Conservation (phyloP, 495 filamentous ascomycete species). For the Viridothelium virens region DNA sequence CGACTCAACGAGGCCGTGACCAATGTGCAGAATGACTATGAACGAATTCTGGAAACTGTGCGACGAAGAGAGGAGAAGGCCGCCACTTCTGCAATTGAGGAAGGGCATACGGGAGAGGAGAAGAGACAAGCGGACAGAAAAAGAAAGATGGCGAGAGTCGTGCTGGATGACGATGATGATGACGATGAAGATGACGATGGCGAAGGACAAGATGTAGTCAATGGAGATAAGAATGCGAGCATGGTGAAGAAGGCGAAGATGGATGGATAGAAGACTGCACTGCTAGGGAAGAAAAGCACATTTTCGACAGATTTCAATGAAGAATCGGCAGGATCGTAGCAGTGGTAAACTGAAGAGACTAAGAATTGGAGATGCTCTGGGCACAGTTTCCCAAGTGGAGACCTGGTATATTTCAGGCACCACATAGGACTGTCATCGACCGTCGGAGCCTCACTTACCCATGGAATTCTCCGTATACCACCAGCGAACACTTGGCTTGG, state of each 20-base stretch:
- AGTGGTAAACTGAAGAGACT: too few relatives aligned
- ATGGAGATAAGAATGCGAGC: slow-evolving; percentile 13
- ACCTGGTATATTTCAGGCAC: too few relatives aligned
- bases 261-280: slow-evolving; percentile 35
- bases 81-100: slow-evolving; percentile 46
- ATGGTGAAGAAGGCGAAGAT: slow-evolving; percentile 23
- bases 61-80: slow-evolving; percentile 42
- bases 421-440: too few relatives aligned
- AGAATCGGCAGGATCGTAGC: too few relatives aligned
- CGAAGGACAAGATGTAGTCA: slow-evolving; percentile 15
- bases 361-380: too few relatives aligned
- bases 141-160: slow-evolving; percentile 16
- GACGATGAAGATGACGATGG: slow-evolving; percentile 15
- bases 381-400: too few relatives aligned
- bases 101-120: slow-evolving; percentile 28
- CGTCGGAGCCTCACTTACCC: too few relatives aligned
- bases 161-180: slow-evolving; percentile 16
- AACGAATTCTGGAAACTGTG: slow-evolving; percentile 52
- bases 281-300: too few relatives aligned
- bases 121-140: slow-evolving; percentile 12
- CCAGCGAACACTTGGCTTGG: too few relatives aligned
- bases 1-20: slow-evolving; percentile 72
- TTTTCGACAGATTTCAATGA: too few relatives aligned
- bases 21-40: slow-evolving; percentile 77
- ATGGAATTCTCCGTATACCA: too few relatives aligned